phyloP scores from a whole-genome alignment of 345 rosid genomes.

The Eutrema japonicum region DNA sequence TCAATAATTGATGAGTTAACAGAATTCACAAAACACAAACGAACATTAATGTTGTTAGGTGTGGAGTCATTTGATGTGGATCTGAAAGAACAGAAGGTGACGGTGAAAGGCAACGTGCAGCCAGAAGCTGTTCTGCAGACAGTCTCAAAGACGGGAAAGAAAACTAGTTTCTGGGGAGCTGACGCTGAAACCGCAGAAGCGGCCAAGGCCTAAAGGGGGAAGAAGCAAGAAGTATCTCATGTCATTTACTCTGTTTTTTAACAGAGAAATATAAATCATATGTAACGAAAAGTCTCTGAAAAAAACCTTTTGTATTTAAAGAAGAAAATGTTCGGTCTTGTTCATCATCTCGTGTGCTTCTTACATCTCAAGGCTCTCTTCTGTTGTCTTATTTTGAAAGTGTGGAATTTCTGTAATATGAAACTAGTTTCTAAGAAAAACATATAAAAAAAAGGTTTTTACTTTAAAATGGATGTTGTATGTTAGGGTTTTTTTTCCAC shows the following conservation, averaged over 20 bases:
- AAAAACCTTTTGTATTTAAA: background rate
- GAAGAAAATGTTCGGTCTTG: background rate
- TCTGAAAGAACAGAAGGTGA: constrained; percentile 81
- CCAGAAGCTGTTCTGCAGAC: constrained; percentile 81
- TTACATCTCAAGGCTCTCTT: constrained; percentile 1
- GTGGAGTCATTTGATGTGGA: constrained; percentile 80
- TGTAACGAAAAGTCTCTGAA: constrained; percentile 10
- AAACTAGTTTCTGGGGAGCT: constrained; percentile 78
- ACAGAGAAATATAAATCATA: background rate
- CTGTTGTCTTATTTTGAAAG: background rate
- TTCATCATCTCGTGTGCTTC: constrained; percentile 14
- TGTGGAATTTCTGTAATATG: too few species aligned
- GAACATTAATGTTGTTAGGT: constrained; percentile 43
- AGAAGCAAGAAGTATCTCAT: background rate
- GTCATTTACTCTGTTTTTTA: constrained; percentile 22
- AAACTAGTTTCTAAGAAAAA: too few species aligned
- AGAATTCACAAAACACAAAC: constrained; percentile 11
- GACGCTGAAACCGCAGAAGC: constrained; percentile 51
- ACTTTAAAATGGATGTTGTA: too few species aligned
- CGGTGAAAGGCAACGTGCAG: constrained; percentile 78
- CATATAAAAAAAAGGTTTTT: too few species aligned
- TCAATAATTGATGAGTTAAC: background rate
- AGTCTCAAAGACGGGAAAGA: constrained; percentile 83
- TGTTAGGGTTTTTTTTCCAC: too few species aligned
- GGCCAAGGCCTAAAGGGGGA: constrained; percentile 36